Evolutionary conservation across 768 basidiomycete species (phyloP).

Genomic region (Hygrocybe coccinea): DNA sequence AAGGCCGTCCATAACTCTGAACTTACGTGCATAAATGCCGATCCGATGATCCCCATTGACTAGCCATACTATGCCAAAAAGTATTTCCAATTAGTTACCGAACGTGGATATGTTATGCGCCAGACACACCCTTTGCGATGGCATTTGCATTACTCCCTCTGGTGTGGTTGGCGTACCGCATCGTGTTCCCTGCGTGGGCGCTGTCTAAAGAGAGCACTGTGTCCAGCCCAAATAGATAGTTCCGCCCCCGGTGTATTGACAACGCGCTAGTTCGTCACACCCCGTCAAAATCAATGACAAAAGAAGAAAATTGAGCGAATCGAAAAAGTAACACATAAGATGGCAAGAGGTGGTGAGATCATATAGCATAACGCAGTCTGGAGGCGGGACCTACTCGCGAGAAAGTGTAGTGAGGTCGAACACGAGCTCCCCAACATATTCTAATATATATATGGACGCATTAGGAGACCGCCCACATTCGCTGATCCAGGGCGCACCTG

Average conservation of each 20-base stretch:
- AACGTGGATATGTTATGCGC: background rate
- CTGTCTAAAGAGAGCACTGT: conserved; percentile 47
- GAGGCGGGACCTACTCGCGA: conserved; percentile 41
- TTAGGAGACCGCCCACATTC: background rate
- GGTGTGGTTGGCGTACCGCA: conserved; percentile 68
- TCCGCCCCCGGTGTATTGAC: conserved; percentile 46
- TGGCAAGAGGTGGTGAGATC: background rate
- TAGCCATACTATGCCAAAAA: conserved; percentile 37
- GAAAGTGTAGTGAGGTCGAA: conserved; percentile 44
- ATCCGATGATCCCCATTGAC: conserved; percentile 69
- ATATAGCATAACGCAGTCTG: no score
- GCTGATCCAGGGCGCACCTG: conserved; percentile 31
- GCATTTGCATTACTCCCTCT: conserved; percentile 37
- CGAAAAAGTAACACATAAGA: background rate
- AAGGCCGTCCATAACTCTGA: background rate
- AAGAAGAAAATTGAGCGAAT: no score
- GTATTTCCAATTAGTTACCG: background rate
- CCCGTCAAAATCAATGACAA: no score
- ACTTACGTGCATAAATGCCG: conserved; percentile 55
- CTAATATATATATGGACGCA: conserved; percentile 29
- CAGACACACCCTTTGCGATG: conserved; percentile 36
- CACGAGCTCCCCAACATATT: conserved; percentile 64
- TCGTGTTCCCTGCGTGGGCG: conserved; percentile 50
- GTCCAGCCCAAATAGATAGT: conserved; percentile 60
- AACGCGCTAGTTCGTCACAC: conserved; percentile 32